These are phyloP conservation scores for Gaertneriomyces semiglobifer DNA, from an alignment of 192 early-diverging fungal genomes.

Conservation along the genomic window DNA sequence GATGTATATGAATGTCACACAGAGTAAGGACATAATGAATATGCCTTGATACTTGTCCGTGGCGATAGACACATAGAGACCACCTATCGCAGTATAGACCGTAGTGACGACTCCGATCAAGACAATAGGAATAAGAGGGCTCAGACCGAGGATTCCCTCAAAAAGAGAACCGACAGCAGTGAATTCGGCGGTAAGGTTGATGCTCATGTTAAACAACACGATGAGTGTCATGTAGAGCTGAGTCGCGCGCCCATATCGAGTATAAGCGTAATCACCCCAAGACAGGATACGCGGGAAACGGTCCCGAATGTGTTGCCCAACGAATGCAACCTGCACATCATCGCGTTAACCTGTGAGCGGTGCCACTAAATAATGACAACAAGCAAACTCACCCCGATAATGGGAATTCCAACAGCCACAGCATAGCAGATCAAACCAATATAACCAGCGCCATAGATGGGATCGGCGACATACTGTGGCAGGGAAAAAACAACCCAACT, in stretches of 20 bases:
- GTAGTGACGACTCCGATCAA: conserved; percentile 43
- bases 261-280: conserved; percentile 30
- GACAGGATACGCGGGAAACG: conserved; percentile 34
- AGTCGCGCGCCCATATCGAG: conserved; percentile 36
- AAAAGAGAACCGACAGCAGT: conserved; percentile 42
- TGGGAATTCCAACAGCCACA: conserved; percentile 38
- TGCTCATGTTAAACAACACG: conserved; percentile 41
- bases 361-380: background rate
- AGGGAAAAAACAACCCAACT: conserved; percentile 30
- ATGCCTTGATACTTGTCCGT: conserved; percentile 47
- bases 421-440: conserved; percentile 42
- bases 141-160: conserved; percentile 27
- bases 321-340: conserved; percentile 24
- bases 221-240: conserved; percentile 37
- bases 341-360: background rate
- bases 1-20: conserved; percentile 38
- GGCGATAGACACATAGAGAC: conserved; percentile 45
- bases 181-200: conserved; percentile 41
- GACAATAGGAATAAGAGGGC: conserved; percentile 36
- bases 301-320: conserved; percentile 31
- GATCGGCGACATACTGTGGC: conserved; percentile 11
- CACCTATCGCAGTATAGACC: conserved; percentile 45
- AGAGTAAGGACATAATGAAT: conserved; percentile 28
- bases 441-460: conserved; percentile 37
- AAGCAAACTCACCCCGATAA: conserved; percentile 28